Evolutionary conservation across 2,329 filamentous ascomycete species (phyloP), one percentile per base, ranked within the genome.

Genomic region (Trichoderma polysporum): DNA sequence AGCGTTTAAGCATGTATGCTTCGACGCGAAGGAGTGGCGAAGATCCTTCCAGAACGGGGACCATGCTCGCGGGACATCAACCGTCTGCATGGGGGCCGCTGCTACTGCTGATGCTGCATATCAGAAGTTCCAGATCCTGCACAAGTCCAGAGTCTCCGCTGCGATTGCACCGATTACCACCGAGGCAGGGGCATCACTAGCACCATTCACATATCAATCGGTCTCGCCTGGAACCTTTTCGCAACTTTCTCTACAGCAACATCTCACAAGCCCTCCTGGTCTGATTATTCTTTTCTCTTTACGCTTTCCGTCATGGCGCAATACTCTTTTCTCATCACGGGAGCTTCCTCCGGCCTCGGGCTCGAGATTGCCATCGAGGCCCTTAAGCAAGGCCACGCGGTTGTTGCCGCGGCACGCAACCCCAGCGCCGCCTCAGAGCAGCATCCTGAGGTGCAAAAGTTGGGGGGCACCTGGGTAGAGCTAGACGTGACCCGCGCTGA

Each of bases 341-440:
- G 83, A 27, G 79, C 79, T 52, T 83, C 82, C 25, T 83, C 80
- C 19, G 84, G 85, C 56, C 82, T 87, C 67, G 85, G 85, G 4
- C 75, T 76, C 7, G 73, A 76, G 9, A 80, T 86, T 35, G 79
- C 80, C 19, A 72, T 77, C 27, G 71, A 76, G n/a, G 81, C 83
- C 1, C 77, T 86, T 6, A 71, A 74, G 2, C 77, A 78, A 22
- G 82, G 83, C 29, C 81, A 87, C 72, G 77, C 75, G 0, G 84
- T 85, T 65, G 76, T 86, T 45, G 85, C 84, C 1, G 83, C 83
- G 0, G 80, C 83, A 2, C 82, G 84, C 33, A 76, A 77, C 37
- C 71, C 77, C n/a, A 22, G n/a, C 41, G 41, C 19, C n/a, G 41
- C 41, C 3, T 17, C 41, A 4, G 22, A 45, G 9, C 41, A 45